These are phyloP conservation scores for Aspergillus campestris DNA, from an alignment of 495 filamentous ascomycete species.

Conservation along the genomic window DNA sequence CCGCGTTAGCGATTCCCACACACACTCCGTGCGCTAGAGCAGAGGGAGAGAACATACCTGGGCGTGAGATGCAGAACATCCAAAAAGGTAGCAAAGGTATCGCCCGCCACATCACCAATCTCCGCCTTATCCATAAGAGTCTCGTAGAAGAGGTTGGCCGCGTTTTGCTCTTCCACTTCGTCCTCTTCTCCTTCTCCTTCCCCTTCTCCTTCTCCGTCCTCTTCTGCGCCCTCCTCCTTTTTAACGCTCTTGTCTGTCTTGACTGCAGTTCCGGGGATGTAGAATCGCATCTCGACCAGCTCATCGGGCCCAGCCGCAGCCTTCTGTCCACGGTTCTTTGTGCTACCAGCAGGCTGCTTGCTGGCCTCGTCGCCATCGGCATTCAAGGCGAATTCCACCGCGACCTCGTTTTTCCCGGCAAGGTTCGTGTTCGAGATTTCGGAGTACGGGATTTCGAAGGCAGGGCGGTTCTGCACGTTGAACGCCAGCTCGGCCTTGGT, in stretches of 20 bases:
- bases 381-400: slow-evolving; percentile 82
- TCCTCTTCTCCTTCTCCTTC: slow-evolving; percentile 56
- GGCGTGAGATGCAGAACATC: slow-evolving; percentile 97
- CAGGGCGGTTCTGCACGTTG: slow-evolving; percentile 92
- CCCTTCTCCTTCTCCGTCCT: slow-evolving; percentile 64
- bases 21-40: background rate
- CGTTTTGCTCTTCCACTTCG: slow-evolving; percentile 78
- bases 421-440: slow-evolving; percentile 98
- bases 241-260: slow-evolving; percentile 63
- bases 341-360: slow-evolving; percentile 62
- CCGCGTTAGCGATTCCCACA: slow-evolving; percentile 19
- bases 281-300: slow-evolving; percentile 97
- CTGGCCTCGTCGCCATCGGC: slow-evolving; percentile 62
- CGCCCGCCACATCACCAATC: slow-evolving; percentile 96
- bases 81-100: slow-evolving; percentile 94
- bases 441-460: slow-evolving; percentile 95
- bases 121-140: slow-evolving; percentile 98
- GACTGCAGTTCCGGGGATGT: slow-evolving; percentile 85
- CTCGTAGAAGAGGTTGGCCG: slow-evolving; percentile 92
- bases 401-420: slow-evolving; percentile 95
- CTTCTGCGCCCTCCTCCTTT: slow-evolving; percentile 58
- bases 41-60: slow-evolving; percentile 47
- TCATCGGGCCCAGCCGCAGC: slow-evolving; percentile 81
- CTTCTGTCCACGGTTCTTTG: slow-evolving; percentile 75
- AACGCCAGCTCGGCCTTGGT: slow-evolving; percentile 90